Base-by-base conservation (phyloP, 2,329 filamentous ascomycete species). In the Stagonosporopsis vannaccii region DNA sequence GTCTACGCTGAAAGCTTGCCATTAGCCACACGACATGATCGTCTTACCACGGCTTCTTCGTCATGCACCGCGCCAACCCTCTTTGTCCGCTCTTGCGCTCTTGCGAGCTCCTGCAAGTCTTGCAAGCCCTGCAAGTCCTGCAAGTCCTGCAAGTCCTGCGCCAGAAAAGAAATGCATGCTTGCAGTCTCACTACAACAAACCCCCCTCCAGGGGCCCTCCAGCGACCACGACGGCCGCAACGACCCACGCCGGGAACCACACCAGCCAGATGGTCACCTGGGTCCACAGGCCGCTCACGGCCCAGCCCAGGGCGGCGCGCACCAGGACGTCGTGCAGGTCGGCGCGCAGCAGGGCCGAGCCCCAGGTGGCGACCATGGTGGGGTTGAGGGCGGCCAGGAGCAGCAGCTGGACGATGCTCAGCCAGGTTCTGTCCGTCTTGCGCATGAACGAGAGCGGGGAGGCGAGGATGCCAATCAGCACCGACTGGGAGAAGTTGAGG, bases 211-310 rank as follows among this genome's bases (percentile, higher is more conserved):
- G 59, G 12, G 58, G 45, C 1, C 71, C 71, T 25, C 60, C 58
- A 3, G 63, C 68, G 41, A 74, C 70, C 35, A 76, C 66, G 23
- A 71, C 64, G 11, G 58, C 59, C 15, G 80, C 90, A 6, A 87
- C 84, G 33, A 95, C 75, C 93, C 93, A 97, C 7, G 91, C 92
- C 0, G 93, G 93, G 90, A 92, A 95, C 93, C 93, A 97, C 39
- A 97, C 87, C 72, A 92, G 90, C 91, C 92, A 97, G n/a, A 97
- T 84, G 11, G 96, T 86, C 17, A 97, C 87, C 57, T 91, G 89
- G 1, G 92, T 96, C 80, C 92, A 96, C 84, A 95, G 86, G 1
- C 92, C 91, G 86, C 89, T 92, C 12, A 97, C 87, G 69, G 91
- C 85, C 92, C 92, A 97, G 0, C 90, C 92, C 72, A 95, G 92